A percentile compares a stretch with the other conserved stretches of the same genome.
phyloP scores from a whole-genome alignment of 2,329 filamentous ascomycete genomes.

The Bipolaris gigantea region DNA sequence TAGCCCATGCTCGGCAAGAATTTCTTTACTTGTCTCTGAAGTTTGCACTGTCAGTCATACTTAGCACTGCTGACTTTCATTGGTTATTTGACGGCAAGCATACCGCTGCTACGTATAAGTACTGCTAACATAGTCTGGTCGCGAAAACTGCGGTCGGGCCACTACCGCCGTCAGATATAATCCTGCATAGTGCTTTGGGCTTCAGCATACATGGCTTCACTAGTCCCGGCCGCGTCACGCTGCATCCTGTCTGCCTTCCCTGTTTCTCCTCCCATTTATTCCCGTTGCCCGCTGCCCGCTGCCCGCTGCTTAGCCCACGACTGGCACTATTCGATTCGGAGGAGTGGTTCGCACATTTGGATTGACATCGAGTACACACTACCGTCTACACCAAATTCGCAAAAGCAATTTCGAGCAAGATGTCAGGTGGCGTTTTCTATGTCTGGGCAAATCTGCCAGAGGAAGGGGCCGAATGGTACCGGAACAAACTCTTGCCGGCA shows the following conservation, averaged over 20 bases:
- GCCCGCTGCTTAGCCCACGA: conserved; percentile 1
- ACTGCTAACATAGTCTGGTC: conserved; percentile 5
- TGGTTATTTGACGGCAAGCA: conserved; percentile 6
- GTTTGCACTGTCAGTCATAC: conserved; percentile 3
- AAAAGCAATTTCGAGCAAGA: conserved; percentile 6
- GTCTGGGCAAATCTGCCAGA: conserved; percentile 24
- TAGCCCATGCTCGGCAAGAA: conserved; percentile 5
- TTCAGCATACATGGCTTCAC: not conserved
- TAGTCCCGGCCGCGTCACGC: conserved; percentile 6
- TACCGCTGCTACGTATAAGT: conserved; percentile 10
- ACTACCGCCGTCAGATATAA: conserved; percentile 4
- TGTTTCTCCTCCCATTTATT: not conserved
- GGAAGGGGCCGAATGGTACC: conserved; percentile 17
- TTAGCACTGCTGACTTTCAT: not conserved
- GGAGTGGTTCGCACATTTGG: not conserved
- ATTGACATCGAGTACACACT: not conserved
- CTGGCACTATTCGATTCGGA: not conserved
- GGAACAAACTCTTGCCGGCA: conserved; percentile 17
- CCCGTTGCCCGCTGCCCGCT: not conserved
- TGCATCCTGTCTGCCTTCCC: not conserved
- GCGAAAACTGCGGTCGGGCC: conserved; percentile 11
- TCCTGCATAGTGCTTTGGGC: conserved; percentile 4
- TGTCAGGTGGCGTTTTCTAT: conserved; percentile 18
- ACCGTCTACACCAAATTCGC: not conserved
- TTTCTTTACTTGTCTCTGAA: conserved; percentile 1